Percentiles rank a stretch among this genome's conserved stretches.
Evolutionary conservation across 2,329 filamentous ascomycete genomes (phyloP).

Genomic region (Alternaria angustiovoidea): DNA sequence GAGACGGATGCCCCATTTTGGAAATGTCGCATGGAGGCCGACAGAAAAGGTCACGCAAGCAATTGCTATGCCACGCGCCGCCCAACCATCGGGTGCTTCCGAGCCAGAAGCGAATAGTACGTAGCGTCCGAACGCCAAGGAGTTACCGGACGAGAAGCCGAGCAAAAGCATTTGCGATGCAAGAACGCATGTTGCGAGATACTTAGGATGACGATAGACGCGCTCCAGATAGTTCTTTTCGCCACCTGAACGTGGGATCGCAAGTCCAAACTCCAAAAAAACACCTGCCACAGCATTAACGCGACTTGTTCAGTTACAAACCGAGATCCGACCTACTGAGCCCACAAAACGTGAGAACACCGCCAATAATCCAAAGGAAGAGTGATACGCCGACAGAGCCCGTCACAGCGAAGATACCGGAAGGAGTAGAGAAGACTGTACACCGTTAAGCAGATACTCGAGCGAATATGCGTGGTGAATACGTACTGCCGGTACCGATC

Average conservation of each 20-base stretch:
- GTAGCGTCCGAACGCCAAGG: conserved; percentile 67
- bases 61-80: conserved; percentile 62
- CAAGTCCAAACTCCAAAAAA: conserved; percentile 70
- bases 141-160: conserved; percentile 67
- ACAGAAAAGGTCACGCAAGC: conserved; percentile 62
- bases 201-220: conserved; percentile 66
- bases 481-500: conserved; percentile 41
- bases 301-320: too few relatives aligned
- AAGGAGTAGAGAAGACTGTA: conserved; percentile 64
- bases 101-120: conserved; percentile 64
- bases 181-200: conserved; percentile 67
- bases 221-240: conserved; percentile 73
- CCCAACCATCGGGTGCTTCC: conserved; percentile 61
- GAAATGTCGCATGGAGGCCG: conserved; percentile 60
- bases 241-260: conserved; percentile 68
- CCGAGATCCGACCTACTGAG: conserved; percentile 38
- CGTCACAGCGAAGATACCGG: conserved; percentile 63
- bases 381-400: conserved; percentile 64
- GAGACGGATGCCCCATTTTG: conserved; percentile 67
- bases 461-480: background rate
- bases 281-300: conserved; percentile 44
- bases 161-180: conserved; percentile 69
- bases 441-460: conserved; percentile 16
- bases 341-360: conserved; percentile 65
- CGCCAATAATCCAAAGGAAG: conserved; percentile 63